Base-by-base conservation (phyloP, 441 rosid species). In the Erodium trifolium region DNA sequence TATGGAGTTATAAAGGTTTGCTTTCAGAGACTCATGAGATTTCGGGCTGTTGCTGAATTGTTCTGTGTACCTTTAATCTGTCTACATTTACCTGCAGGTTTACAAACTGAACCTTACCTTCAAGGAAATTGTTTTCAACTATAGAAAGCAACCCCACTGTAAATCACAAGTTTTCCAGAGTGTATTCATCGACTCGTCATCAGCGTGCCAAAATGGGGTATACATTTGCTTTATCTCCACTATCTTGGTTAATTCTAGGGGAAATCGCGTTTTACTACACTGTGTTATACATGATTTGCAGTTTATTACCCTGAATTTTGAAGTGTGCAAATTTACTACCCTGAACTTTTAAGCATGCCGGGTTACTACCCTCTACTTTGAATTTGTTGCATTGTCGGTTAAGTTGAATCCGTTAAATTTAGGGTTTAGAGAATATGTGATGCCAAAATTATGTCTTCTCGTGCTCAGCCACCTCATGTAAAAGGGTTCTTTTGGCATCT, bases 121-220 rank as follows among this genome's bases (percentile, higher is more conserved):
- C 74, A 82, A 76, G 85, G 97, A 92, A 70, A 92, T 95, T 63
- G 82, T 95, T 68, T 78, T 69, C 84, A 90, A 95, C 85, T 95
- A 95, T 73, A 80, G 93, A 78, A 95, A 92, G 88, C 99, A 95
- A 76, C 96, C 98, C 66, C 99, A 92, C 71, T 88, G 98, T 80
- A 92, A 92, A 78, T 90, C 93, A 39, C 91, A 85, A 73, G 97
- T 95, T 64, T 95, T 92, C 76, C 88, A 94, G 67, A 87, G 87
- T 43, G 98, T 95, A 37, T 90, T 84, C 81, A 84, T 90, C 71
- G 96, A 92, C 75, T 80, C 87, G 67, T 78, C 88, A 72, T 80
- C 87, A 14, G 73, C 85, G 43, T 87, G 83, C 67, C 87, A 82
- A 35, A 82, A 77, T 77, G 95, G 85, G 90, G 94, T 87, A 83